Percentiles rank a stretch among this genome's conserved stretches.
These are phyloP conservation scores for Chlorella variabilis DNA, from an alignment of 163 green algal genomes.

Conservation along the genomic window DNA sequence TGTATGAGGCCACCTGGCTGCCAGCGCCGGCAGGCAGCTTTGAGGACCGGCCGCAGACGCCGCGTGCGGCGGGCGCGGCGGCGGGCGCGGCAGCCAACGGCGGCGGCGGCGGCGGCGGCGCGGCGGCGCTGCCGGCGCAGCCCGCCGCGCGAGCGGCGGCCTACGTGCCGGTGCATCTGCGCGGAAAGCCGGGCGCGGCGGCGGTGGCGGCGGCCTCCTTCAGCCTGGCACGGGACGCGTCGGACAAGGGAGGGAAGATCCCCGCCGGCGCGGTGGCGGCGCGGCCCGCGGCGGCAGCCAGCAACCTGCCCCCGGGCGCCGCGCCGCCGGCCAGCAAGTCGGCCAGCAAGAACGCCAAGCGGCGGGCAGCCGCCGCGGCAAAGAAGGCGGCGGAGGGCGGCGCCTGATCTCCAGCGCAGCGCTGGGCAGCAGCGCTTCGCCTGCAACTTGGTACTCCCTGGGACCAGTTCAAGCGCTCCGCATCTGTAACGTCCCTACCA, in stretches of 20 bases:
- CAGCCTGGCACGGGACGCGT: slow-evolving; percentile 71
- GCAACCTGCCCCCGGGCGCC: slow-evolving; percentile 39
- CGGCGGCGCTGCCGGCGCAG: slow-evolving; percentile 7
- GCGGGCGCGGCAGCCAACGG: slow-evolving; percentile 20
- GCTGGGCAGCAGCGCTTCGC: too few relatives aligned
- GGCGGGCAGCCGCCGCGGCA: slow-evolving; percentile 46
- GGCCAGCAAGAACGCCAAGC: slow-evolving; percentile 85
- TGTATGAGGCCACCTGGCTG: slow-evolving; percentile 70
- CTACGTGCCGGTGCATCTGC: slow-evolving; percentile 75
- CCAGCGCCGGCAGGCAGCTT: slow-evolving; percentile 39
- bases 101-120: slow-evolving; percentile 1
- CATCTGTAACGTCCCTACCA: too few relatives aligned
- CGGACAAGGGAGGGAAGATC: slow-evolving; percentile 69
- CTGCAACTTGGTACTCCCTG: too few relatives aligned
- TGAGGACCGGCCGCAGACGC: slow-evolving; percentile 76
- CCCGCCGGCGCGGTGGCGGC: slow-evolving; percentile 1
- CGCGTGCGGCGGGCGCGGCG: slow-evolving; percentile 37
- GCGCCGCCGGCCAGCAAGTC: slow-evolving; percentile 64
- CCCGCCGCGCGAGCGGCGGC: slow-evolving; percentile 39
- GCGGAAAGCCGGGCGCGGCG: slow-evolving; percentile 34
- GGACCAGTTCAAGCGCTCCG: too few relatives aligned
- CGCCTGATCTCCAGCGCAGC: too few relatives aligned
- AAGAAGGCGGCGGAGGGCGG: slow-evolving; percentile 67
- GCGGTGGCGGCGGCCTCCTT: slow-evolving; percentile 58
- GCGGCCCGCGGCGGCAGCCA: not conserved